These are phyloP conservation scores for Senecio squalidus DNA, from an alignment of 140 eudicot genomes.

Conservation along the genomic window DNA sequence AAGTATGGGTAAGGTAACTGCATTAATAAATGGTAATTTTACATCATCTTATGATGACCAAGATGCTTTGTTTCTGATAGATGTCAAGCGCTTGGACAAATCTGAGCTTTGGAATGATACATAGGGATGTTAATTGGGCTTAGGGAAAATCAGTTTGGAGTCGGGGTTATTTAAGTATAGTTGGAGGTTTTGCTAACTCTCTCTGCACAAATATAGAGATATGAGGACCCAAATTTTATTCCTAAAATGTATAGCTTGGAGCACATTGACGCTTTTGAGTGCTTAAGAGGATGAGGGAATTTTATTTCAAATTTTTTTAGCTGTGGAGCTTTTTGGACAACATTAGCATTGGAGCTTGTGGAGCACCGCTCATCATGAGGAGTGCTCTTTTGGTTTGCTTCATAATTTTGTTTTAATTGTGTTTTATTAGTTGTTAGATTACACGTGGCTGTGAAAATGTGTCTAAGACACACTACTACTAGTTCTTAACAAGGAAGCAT, in stretches of 20 bases:
- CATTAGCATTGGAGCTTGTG: slow-evolving; percentile 78
- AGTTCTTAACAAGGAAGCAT: background rate
- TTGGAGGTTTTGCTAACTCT: slow-evolving; percentile 63
- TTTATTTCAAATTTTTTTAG: slow-evolving; percentile 24
- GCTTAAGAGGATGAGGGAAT: slow-evolving; percentile 27
- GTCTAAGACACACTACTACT: slow-evolving; percentile 8
- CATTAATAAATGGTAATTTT: slow-evolving; percentile 30
- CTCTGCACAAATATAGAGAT: slow-evolving; percentile 45
- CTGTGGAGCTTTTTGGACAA: slow-evolving; percentile 33
- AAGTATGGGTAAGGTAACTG: slow-evolving; percentile 39
- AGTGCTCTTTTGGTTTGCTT: slow-evolving; percentile 98
- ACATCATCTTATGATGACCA: slow-evolving; percentile 74
- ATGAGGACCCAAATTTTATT: slow-evolving; percentile 61
- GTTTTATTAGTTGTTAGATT: slow-evolving; percentile 31
- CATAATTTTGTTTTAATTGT: slow-evolving; percentile 48
- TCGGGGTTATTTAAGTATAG: slow-evolving; percentile 49
- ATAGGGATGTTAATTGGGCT: slow-evolving; percentile 82
- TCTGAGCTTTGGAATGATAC: slow-evolving; percentile 90
- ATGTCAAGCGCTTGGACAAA: slow-evolving; percentile 95
- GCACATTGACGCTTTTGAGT: slow-evolving; percentile 79
- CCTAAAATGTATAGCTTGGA: slow-evolving; percentile 71
- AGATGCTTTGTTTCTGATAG: slow-evolving; percentile 92
- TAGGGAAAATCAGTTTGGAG: slow-evolving; percentile 74
- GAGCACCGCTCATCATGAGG: slow-evolving; percentile 92
- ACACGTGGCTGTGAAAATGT: slow-evolving; percentile 20